Conservation (phyloP, 2,329 filamentous ascomycete genomes). For the Trichophyton equinum region DNA sequence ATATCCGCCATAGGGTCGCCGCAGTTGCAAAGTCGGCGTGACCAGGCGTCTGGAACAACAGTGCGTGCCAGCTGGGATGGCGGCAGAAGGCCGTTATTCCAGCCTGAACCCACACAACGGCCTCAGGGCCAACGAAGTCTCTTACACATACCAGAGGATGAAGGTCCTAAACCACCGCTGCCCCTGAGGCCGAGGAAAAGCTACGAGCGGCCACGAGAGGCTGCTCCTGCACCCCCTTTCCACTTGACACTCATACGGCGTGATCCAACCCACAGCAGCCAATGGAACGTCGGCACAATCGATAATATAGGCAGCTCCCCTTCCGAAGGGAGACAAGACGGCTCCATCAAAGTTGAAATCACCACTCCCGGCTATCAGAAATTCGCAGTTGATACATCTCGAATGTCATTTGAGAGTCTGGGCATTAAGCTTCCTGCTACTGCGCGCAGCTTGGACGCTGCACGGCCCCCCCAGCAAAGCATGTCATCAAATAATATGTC, state of each 20-base stretch:
- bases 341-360: conserved; percentile 42
- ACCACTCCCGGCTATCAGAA: conserved; percentile 48
- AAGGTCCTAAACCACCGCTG: background rate
- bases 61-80: conserved; percentile 7
- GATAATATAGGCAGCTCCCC: conserved; percentile 24
- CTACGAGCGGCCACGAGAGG: conserved; percentile 1
- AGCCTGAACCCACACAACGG: background rate
- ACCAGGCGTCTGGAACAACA: background rate
- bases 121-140: background rate
- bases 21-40: background rate
- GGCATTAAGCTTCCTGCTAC: conserved; percentile 15
- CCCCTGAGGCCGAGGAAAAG: conserved; percentile 6
- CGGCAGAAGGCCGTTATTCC: background rate
- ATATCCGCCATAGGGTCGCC: background rate
- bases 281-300: conserved; percentile 65
- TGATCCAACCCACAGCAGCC: conserved; percentile 53
- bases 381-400: conserved; percentile 35
- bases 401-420: conserved; percentile 24
- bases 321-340: conserved; percentile 13
- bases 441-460: background rate
- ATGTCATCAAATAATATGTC: background rate
- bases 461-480: background rate
- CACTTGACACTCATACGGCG: conserved; percentile 55
- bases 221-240: conserved; percentile 16
- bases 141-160: conserved; percentile 1